Conservation (phyloP, 1,139 yeast genomes). For the Debaryomycetaceae sp. region DNA sequence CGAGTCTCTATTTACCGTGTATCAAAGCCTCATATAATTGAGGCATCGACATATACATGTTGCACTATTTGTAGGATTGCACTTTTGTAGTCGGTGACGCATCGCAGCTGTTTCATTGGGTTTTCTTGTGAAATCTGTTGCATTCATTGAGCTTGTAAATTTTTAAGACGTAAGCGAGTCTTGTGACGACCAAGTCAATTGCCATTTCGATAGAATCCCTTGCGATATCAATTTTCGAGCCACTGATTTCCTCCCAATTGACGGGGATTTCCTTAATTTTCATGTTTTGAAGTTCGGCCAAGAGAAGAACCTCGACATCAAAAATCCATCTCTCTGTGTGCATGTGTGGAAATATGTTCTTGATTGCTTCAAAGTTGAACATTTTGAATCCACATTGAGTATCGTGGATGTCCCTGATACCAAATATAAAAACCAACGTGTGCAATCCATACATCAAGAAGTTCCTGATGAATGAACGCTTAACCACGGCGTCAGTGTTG, state of each 20-base stretch:
- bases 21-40: too few species aligned
- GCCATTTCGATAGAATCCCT: constrained; percentile 93
- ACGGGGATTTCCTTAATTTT: constrained; percentile 76
- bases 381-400: constrained; percentile 97
- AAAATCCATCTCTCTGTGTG: constrained; percentile 98
- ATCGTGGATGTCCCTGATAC: constrained; percentile 80
- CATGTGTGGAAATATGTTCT: constrained; percentile 76
- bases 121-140: constrained; percentile 15
- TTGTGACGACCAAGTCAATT: constrained; percentile 84
- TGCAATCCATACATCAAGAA: constrained; percentile 92
- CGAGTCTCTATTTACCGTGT: too few species aligned
- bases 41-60: too few species aligned
- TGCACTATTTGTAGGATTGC: too few species aligned
- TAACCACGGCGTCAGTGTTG: constrained; percentile 91
- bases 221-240: constrained; percentile 90
- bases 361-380: constrained; percentile 69
- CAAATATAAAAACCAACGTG: constrained; percentile 79
- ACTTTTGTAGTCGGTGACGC: too few species aligned
- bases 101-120: constrained; percentile 3
- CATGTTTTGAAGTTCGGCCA: constrained; percentile 71
- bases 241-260: constrained; percentile 96
- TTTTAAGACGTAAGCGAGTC: constrained; percentile 84
- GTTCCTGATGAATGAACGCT: constrained; percentile 83
- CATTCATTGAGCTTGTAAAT: constrained; percentile 53
- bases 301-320: constrained; percentile 85